Evolutionary conservation across 1,284 basidiomycete genomes (phyloP), one percentile per base, ranked within the genome.

Genomic region (Limonomyces culmigenus): DNA sequence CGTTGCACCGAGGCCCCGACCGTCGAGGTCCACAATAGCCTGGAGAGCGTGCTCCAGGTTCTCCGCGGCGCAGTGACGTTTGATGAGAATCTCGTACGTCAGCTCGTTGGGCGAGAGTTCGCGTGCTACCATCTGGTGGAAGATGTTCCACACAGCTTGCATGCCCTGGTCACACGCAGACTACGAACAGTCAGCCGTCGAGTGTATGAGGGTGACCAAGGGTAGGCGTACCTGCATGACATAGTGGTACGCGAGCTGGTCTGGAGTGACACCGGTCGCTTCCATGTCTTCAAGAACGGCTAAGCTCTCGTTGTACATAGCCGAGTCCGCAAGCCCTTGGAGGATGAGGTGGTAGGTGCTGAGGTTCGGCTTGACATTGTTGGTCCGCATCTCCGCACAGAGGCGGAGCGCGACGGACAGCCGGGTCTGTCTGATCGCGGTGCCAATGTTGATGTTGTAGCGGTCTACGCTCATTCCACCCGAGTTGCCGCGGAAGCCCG

Each of bases 201-300:
- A 5, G n/a, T 16, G 17, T 16, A 25, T 21, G 8, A 30, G 32
- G 36, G 38, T 29, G 18, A 27, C 27, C 27, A 4, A 5, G 32
- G 5, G 17, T 32, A 41, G 46, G 51, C 55, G 46, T 50, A 80
- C 80, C 42, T 65, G 51, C 37, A 89, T 54, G 13, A 88, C 59
- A 31, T 64, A 55, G 42, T 80, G 73, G 54, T 76, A 83, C 3
- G 71, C 66, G 37, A 65, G 58, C 2, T 61, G 44, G 40, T 74
- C 63, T 2, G 74, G 80, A 15, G 50, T 42, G 19, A 88, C 47
- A 1, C 67, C 71, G 35, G 69, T 47, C 12, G 65, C 55, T 16
- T 61, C 38, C 67, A 86, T 84, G 44, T 88, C 84, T 19, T 78
- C 70, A 33, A 83, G 59, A 18, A 83, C 65, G 5, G 79, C 81